Percentiles rank a stretch among this genome's conserved stretches.
phyloP scores from a whole-genome alignment of 1,139 yeast species.

The Yamadazyma pseudoaaseri region DNA sequence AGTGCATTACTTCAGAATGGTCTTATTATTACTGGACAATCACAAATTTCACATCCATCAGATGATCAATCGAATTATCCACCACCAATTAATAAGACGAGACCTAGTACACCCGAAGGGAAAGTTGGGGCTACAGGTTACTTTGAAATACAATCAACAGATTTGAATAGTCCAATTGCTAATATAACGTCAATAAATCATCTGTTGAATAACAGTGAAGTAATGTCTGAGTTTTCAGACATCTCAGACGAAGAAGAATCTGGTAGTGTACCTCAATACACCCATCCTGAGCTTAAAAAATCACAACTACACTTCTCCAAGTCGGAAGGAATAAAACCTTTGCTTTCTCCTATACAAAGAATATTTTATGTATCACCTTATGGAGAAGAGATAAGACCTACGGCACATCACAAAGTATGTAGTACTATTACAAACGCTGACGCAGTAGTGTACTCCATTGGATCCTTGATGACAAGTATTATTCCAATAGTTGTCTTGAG shows the following conservation, averaged over 20 bases:
- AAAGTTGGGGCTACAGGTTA: slow-evolving; percentile 11
- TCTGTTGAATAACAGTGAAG: slow-evolving; percentile 8
- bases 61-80: slow-evolving; percentile 18
- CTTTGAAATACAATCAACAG: slow-evolving; percentile 3
- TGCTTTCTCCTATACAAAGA: slow-evolving; percentile 72
- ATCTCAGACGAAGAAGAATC: slow-evolving; percentile 38
- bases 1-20: slow-evolving; percentile 76
- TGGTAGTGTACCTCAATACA: slow-evolving; percentile 71
- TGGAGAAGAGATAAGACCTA: slow-evolving; percentile 84
- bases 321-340: slow-evolving; percentile 50
- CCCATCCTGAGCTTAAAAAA: slow-evolving; percentile 73
- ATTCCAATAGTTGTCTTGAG: slow-evolving; percentile 72
- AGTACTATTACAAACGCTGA: slow-evolving; percentile 52
- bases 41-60: slow-evolving; percentile 88
- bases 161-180: slow-evolving; percentile 8
- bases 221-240: slow-evolving; percentile 18
- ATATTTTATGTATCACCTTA: slow-evolving; percentile 83
- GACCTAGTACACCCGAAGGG: slow-evolving; percentile 35
- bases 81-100: slow-evolving; percentile 34
- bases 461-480: slow-evolving; percentile 84
- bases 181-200: slow-evolving; percentile 14
- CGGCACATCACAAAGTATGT: slow-evolving; percentile 65
- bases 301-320: slow-evolving; percentile 76
- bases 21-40: slow-evolving; percentile 82
- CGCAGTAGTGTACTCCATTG: slow-evolving; percentile 73